Evolutionary conservation across 495 filamentous ascomycete genomes (phyloP), one percentile per base, ranked within the genome.

Genomic region (Penicillium argentinense): DNA sequence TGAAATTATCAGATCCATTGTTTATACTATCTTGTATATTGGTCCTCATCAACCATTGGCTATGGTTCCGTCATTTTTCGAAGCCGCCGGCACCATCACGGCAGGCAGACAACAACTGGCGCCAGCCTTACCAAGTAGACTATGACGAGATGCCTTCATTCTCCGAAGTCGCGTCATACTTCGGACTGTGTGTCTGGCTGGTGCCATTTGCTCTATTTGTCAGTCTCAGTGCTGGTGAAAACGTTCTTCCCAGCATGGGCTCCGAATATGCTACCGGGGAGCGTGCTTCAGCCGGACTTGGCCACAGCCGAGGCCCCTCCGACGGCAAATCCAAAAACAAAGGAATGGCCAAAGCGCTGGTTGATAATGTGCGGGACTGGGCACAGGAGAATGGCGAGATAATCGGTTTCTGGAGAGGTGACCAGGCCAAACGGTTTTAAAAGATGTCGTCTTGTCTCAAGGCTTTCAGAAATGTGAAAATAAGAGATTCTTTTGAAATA

Each of bases 1-100:
- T 98, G 42, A 91, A 87, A 68, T 72, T 97, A 28, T 85, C 82
- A 0, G 91, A 97, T 58, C 91, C 92, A 2, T 63, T 97, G 13
- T 97, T 98, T 65, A 58, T 98, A 13, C 59, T 84, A 1, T 93
- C 89, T 0, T 97, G 93, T 52, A 78, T 83, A 9, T 79, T 97
- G 28, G 93, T 98, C 28, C 68, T 95, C 13, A 50, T 86, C n/a
- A 97, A 98, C 68, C 93, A 98, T 66, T 95, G 87, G 72, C 77
- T 97, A 38, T 98, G 93, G 92, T 97, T 98, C 73, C 83, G 79
- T 30, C 86, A 96, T 67, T 97, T 98, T 68, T 92, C 89, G 14
- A 72, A 75, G 42, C 75, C 80, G 9, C 52, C 68, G 5, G 39
- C 63, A 17, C 59, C 55, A 28, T 53, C 63, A 32, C 53, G 51